Base-by-base conservation (phyloP, 148 eudicot genomes). In the Cornus kousa region DNA sequence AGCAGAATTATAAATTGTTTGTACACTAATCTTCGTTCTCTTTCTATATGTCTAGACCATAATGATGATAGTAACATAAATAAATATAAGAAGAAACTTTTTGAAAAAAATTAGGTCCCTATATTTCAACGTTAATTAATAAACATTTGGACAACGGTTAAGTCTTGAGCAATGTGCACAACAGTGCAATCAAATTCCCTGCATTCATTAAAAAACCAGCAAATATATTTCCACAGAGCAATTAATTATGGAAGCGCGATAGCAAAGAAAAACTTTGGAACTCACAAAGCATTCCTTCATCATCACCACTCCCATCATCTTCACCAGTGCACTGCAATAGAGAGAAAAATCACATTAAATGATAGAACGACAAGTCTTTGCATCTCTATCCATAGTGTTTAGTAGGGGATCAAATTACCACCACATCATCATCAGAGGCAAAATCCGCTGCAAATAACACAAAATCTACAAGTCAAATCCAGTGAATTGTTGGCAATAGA, bases 261-360 rank as follows among this genome's bases (percentile, higher is more conserved):
- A 17, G 19, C 7, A 31, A 2, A 9, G 37, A 35, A 20, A 43
- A 48, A 50, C 31, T 67, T 46, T n/a, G 62, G 82, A 73, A 88
- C 94, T 89, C 74, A 93, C 97, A 93, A 46, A 93, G 94, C 88
- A 93, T 77, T 80, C 97, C 97, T 67, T 93, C 94, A 50, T 91
- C 97, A 48, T 91, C 94, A 67, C 88, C 84, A 81, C 89, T 82
- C 40, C 80, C 93, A 50, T 76, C 87, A 50, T 78, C 85, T 80
- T 85, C 91, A 76, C 84, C 91, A 75, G 78, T 65, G 40, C 71
- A 43, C 97, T 93, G 94, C 74, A 71, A 53, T 83, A 40, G 46
- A 33, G 86, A 53, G 32, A 82, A 64, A 78, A 71, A 74, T 65
- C 37, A 73, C 20, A 81, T 43, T 55, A 65, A 70, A 75, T 23